Evolutionary conservation across 495 filamentous ascomycete species (phyloP).

Genomic region (Friedmanniomyces simplex): DNA sequence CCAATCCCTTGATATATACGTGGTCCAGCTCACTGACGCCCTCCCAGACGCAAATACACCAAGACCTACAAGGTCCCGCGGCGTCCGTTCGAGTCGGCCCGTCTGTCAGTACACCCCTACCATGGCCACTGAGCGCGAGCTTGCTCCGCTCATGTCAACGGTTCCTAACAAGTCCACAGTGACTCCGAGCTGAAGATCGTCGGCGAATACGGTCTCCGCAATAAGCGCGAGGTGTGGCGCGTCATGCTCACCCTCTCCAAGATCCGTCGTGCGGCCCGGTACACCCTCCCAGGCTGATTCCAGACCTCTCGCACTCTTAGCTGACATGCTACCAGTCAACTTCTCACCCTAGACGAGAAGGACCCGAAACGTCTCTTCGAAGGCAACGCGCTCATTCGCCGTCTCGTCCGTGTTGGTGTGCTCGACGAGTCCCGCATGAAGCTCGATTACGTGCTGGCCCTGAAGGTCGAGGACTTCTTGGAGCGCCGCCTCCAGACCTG

Average conservation of each 20-base stretch:
- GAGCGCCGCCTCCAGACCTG: constrained; percentile 98
- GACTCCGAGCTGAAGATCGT: constrained; percentile 99
- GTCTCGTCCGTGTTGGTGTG: constrained; percentile 98
- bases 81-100: constrained; percentile 92
- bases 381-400: constrained; percentile 98
- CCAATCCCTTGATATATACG: background rate
- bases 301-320: background rate
- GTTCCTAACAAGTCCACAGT: constrained; percentile 51
- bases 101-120: constrained; percentile 75
- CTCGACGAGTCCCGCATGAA: constrained; percentile 99
- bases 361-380: constrained; percentile 99
- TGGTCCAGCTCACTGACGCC: background rate
- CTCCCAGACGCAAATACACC: constrained; percentile 50
- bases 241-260: constrained; percentile 98
- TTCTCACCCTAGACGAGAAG: constrained; percentile 99
- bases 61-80: constrained; percentile 98
- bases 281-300: constrained; percentile 30
- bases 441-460: constrained; percentile 99
- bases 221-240: constrained; percentile 99
- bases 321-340: constrained; percentile 55
- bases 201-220: constrained; percentile 96
- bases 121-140: constrained; percentile 96
- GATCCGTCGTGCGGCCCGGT: constrained; percentile 99
- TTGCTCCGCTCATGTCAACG: constrained; percentile 94
- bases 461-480: constrained; percentile 97